Evolutionary conservation across 2,329 filamentous ascomycete species (phyloP), one percentile per base, ranked within the genome.

Genomic region (Dichotomopilus funicola): DNA sequence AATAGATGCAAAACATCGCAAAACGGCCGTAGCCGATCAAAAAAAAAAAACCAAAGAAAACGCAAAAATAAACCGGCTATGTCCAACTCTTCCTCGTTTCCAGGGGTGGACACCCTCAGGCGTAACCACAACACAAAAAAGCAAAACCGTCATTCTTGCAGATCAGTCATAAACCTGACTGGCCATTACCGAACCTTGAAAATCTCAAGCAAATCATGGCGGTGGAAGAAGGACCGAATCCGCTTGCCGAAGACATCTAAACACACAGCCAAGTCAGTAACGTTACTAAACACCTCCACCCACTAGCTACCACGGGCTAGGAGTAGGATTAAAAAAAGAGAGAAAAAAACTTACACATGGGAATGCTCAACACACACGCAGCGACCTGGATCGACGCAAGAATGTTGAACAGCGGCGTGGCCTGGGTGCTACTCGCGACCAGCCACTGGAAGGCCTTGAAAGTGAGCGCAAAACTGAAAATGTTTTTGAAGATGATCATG

Each of bases 401-500:
- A 19, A 81, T 78, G 53, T 87, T 78, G 71, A 96, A 92, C 0
- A 72, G 64, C 3, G 67, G 68, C 33, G 73, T 75, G 5, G 70
- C 69, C 47, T 79, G 77, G 57, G 83, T 80, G n/a, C 85, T 81
- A 1, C 82, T 82, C 0, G 73, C 62, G 8, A 87, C 77, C 33
- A 96, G 77, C 91, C 92, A 96, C 55, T 91, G 78, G 65, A 89
- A 95, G 1, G 89, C 90, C 62, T 82, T 87, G 68, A 86, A 95
- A 0, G 91, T 95, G 54, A 96, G 75, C 6, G 84, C 82, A 65
- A 95, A 96, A 60, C 86, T 88, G 73, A 96, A 95, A 59, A 96
- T 80, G 71, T 96, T 96, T 73, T 96, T 96, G 78, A 96, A 96
- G 53, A 96, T 85, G 61, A 96, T 80, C 68, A 94, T 81, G 71